These are phyloP conservation scores for Castanopsis chinensis DNA, from an alignment of 306 rosid genomes.

Conservation along the genomic window DNA sequence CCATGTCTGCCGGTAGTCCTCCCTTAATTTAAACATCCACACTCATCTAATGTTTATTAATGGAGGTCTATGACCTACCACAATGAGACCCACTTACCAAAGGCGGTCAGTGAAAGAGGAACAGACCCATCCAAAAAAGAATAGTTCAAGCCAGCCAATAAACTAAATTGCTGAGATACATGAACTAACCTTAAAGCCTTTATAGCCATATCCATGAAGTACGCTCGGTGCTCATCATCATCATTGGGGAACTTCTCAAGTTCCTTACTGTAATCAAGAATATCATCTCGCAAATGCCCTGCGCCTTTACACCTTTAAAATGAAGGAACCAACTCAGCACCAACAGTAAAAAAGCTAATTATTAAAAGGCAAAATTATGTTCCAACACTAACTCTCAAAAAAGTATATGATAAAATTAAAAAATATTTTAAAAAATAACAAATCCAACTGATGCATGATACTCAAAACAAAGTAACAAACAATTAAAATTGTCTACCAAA, in stretches of 20 bases:
- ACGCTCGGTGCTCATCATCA: slow-evolving; percentile 71
- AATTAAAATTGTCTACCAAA: not conserved
- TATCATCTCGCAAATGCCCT: slow-evolving; percentile 83
- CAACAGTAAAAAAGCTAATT: not conserved
- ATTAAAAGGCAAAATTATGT: not conserved
- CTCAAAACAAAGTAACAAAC: not conserved
- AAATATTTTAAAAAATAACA: not conserved
- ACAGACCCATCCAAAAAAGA: not conserved
- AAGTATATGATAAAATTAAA: not conserved
- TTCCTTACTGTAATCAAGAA: slow-evolving; percentile 64
- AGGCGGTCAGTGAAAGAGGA: not conserved
- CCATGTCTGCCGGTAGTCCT: not conserved
- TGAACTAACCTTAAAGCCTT: slow-evolving; percentile 72
- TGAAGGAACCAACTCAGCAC: slow-evolving; percentile 30
- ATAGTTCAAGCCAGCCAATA: not conserved
- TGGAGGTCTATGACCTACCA: not conserved
- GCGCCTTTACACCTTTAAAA: slow-evolving; percentile 79
- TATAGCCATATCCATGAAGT: slow-evolving; percentile 73
- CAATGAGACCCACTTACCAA: not conserved
- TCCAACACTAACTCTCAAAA: not conserved
- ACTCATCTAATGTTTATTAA: not conserved
- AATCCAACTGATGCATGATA: not conserved
- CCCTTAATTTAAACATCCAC: not conserved
- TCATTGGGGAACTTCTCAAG: slow-evolving; percentile 49
- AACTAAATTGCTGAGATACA: not conserved